Evolutionary conservation across 2,329 filamentous ascomycete genomes (phyloP), one percentile per base, ranked within the genome.

Genomic region (Fusarium succisae): DNA sequence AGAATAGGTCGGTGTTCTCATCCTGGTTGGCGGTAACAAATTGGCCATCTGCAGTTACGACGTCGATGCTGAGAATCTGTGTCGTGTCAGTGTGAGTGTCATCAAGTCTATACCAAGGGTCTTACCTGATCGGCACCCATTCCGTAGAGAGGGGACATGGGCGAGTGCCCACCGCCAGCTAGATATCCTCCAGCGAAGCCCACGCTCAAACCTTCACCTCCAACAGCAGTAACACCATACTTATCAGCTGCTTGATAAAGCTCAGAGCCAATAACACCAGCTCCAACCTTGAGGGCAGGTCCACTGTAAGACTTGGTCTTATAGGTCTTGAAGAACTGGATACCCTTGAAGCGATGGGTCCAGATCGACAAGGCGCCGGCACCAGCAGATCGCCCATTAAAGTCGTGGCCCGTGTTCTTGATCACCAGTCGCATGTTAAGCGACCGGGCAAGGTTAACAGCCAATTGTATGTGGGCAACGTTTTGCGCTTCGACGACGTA

Each of bases 311-410:
- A 61, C 22, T 76, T 69, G 3, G 66, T 66, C 48, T 72, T 62
- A 26, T 54, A 56, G 37, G 59, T 61, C 45, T 76, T 69, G 63
- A 77, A 78, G 47, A 74, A 68, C 55, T 80, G 50, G 37, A 80
- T 78, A 28, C 84, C 80, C 76, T 89, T 86, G 61, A 91, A 84
- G 68, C 84, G 79, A 66, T 90, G 88, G 14, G 86, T 90, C 85
- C 90, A 91, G 58, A 91, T 82, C 8, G 85, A 84, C 8, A 91
- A 78, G 1, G 87, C 84, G 3, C 90, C 90, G 28, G 86, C 87
- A n/a, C 90, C 91, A 0, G 88, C 88, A 22, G 73, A 76, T 3
- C 87, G 89, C 39, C 90, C 91, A 9, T 82, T 79, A 74, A 86
- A 87, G 69, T 87, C 85, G 70, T 88, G 86, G 39, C 86, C 86